A percentile compares a stretch with the other conserved stretches of the same genome.
phyloP scores from a whole-genome alignment of 208 protist genomes.

The Borovskyia barvae region DNA sequence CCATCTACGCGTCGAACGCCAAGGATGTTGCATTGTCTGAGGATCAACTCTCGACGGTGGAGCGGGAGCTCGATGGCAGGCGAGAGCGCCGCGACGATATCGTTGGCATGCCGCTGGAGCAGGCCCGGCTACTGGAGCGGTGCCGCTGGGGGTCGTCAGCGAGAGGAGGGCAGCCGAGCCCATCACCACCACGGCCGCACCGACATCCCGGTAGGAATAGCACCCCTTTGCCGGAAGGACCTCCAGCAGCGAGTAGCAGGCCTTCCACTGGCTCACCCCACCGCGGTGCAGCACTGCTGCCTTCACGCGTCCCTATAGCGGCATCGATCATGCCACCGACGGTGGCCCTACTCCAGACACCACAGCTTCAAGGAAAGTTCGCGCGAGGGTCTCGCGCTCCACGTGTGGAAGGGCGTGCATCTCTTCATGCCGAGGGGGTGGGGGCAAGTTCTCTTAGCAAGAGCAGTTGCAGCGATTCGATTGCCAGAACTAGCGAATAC shows the following conservation, averaged over 20 bases:
- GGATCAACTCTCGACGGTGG: constrained; percentile 36
- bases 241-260: too few relatives aligned
- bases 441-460: background rate
- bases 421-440: background rate
- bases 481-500: constrained; percentile 23
- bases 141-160: background rate
- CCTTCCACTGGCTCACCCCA: too few relatives aligned
- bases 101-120: constrained; percentile 61
- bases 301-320: background rate
- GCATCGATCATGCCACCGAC: constrained; percentile 22
- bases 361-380: constrained; percentile 22
- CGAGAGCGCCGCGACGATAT: constrained; percentile 43
- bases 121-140: constrained; percentile 21
- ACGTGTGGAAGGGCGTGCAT: background rate
- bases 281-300: too few relatives aligned
- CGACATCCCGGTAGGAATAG: background rate
- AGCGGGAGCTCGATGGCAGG: constrained; percentile 32
- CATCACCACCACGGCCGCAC: background rate
- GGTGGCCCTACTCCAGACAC: constrained; percentile 32
- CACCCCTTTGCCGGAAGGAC: too few relatives aligned
- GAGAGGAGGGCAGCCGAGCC: background rate
- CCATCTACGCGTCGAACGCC: constrained; percentile 50
- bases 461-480: constrained; percentile 6
- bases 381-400: background rate
- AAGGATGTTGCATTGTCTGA: constrained; percentile 30